These are phyloP conservation scores for Gymnopilus junonius DNA, from an alignment of 768 basidiomycete species.

Conservation along the genomic window DNA sequence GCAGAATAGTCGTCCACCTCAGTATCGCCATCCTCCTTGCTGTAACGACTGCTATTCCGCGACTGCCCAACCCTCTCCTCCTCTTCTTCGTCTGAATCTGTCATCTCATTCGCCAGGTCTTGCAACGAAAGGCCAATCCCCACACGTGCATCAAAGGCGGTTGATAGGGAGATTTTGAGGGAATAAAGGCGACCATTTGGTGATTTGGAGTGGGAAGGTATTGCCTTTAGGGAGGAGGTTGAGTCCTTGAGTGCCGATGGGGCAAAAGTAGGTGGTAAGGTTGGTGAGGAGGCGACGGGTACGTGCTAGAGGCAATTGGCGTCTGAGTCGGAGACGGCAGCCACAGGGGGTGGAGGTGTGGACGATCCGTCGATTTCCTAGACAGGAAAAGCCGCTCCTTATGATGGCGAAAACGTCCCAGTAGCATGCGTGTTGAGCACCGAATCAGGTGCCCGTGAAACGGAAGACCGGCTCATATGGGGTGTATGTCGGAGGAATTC, in stretches of 20 bases:
- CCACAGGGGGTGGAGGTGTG: neutral
- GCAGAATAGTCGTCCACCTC: neutral
- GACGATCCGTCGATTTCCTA: neutral
- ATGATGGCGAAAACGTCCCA: neutral
- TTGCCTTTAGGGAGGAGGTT: constrained; percentile 2
- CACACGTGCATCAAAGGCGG: constrained; percentile 58
- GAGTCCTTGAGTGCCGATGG: constrained; percentile 21
- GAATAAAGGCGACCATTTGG: constrained; percentile 26
- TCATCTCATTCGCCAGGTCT: constrained; percentile 44
- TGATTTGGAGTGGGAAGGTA: constrained; percentile 29
- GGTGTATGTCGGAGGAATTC: constrained; percentile 15
- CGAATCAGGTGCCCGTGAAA: neutral
- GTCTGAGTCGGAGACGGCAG: neutral
- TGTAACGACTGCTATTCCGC: neutral
- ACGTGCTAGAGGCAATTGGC: constrained; percentile 6
- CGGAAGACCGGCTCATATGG: constrained; percentile 28
- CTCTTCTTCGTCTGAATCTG: constrained; percentile 31
- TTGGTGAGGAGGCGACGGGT: constrained; percentile 17
- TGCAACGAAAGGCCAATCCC: constrained; percentile 75
- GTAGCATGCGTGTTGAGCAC: constrained; percentile 1
- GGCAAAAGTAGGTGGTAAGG: constrained; percentile 16
- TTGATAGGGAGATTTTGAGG: constrained; percentile 11
- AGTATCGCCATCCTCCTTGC: neutral
- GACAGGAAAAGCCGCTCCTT: neutral
- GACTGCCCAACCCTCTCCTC: constrained; percentile 8